Evolutionary conservation across 106 monocot species (phyloP).

Genomic region (Allium fistulosum): DNA sequence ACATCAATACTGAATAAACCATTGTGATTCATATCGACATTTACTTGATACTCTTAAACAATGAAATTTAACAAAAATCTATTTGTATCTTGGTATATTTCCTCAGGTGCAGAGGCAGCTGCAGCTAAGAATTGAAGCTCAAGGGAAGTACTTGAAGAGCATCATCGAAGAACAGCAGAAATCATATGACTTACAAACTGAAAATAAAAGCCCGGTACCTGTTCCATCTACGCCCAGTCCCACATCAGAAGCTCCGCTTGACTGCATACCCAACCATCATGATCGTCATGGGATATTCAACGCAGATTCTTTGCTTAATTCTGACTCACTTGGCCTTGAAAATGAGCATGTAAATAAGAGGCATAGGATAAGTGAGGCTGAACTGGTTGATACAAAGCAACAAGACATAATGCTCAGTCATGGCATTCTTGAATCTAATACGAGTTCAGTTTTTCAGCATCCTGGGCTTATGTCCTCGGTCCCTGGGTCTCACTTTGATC

Average conservation of each 20-base stretch:
- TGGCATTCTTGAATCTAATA: conserved; percentile 73
- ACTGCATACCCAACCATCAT: conserved; percentile 12
- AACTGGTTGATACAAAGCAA: not conserved
- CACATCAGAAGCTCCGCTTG: conserved; percentile 37
- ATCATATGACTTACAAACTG: conserved; percentile 1
- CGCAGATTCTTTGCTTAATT: conserved; percentile 27
- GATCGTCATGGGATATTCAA: conserved; percentile 12
- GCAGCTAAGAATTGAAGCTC: conserved; percentile 93
- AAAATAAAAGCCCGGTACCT: conserved; percentile 70
- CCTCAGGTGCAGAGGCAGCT: conserved; percentile 89
- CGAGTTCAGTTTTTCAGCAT: conserved; percentile 43
- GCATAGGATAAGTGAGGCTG: not conserved
- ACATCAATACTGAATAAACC: too few species aligned
- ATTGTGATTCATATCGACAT: too few species aligned
- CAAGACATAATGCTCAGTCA: conserved; percentile 34
- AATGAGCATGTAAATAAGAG: not conserved
- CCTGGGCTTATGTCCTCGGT: conserved; percentile 23
- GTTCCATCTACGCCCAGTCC: conserved; percentile 72
- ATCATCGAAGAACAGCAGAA: conserved; percentile 90
- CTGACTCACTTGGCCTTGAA: conserved; percentile 39
- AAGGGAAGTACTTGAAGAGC: conserved; percentile 88
- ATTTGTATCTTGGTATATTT: too few species aligned
- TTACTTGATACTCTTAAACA: too few species aligned
- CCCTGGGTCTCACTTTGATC: conserved; percentile 10
- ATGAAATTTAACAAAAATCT: too few species aligned